Base-by-base conservation (phyloP, 208 protist genomes). In the Lotmaria passim region DNA sequence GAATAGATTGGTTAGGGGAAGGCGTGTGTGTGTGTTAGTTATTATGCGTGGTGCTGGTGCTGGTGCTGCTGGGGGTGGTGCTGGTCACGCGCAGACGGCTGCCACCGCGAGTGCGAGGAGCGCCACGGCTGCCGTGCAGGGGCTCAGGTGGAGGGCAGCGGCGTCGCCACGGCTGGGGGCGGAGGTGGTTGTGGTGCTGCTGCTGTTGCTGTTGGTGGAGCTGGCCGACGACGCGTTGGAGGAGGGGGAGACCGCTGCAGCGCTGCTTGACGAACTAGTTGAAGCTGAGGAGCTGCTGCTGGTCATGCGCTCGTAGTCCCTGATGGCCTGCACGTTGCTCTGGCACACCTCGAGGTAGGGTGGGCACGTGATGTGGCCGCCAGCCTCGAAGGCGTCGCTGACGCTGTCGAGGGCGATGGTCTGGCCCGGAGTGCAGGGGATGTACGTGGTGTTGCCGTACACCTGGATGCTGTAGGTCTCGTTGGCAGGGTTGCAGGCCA, bases 261-360 rank as follows among this genome's bases (percentile, higher is more conserved):
- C n/a, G 36, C 36, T n/a, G n/a, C n/a, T n/a, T n/a, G n/a, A n/a
- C n/a, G n/a, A n/a, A n/a, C n/a, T n/a, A n/a, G n/a, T n/a, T n/a
- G n/a, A n/a, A 60, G 34, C 21, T 38, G 36, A 39, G 12, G 36
- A 39, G 36, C 36, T 39, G 36, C 36, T 39, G 36, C 8, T 14
- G 36, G 17, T 24, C n/a, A 3, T 7, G 30, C 11, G 10, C 7
- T 44, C 23, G 61, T 67, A 44, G 21, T 67, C 47, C 47, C 50
- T 34, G 21, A 21, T 14, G 10, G 15, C 63, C 52, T 69, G 28
- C 17, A 69, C 53, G 43, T 70, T 70, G 30, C 41, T 30, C 64
- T 70, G 64, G 33, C 64, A 70, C 41, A 70, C 64, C 24, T 70
- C 64, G 14, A 57, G 3, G 48, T 67, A 67, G 33, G n/a, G 24